Evolutionary conservation across 306 rosid genomes (phyloP).

Genomic region (Hylodesmum podocarpum): DNA sequence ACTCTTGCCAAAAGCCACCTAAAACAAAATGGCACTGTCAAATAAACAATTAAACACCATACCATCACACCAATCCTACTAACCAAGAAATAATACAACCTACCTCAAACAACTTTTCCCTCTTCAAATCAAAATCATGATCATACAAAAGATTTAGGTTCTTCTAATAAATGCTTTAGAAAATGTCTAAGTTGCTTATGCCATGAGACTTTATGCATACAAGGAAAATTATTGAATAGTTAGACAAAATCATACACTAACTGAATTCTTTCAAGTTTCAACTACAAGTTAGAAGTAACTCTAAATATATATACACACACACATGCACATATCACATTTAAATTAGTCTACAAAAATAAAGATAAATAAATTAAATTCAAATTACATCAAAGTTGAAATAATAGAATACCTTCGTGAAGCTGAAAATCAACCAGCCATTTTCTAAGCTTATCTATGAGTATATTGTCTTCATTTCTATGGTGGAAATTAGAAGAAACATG

Average conservation of each 20-base stretch:
- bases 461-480: conserved; percentile 38
- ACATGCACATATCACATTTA: not conserved
- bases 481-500: conserved; percentile 46
- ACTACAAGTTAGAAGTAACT: not conserved
- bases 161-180: not conserved
- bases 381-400: not conserved
- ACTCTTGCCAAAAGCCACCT: not conserved
- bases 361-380: not conserved
- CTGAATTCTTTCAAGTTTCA: not conserved
- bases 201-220: not conserved
- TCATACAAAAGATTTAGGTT: not conserved
- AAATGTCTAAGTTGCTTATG: not conserved
- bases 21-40: not conserved
- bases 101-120: not conserved
- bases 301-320: too few species aligned
- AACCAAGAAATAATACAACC: not conserved
- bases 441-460: conserved; percentile 44
- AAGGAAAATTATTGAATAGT: not conserved
- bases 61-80: not conserved
- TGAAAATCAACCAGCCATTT: conserved; percentile 54
- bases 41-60: not conserved
- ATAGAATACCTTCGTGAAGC: conserved; percentile 51
- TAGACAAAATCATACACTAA: not conserved
- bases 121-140: not conserved
- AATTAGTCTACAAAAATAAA: not conserved